Conservation (phyloP, 306 rosid genomes). For the Pachyrhizus erosus region DNA sequence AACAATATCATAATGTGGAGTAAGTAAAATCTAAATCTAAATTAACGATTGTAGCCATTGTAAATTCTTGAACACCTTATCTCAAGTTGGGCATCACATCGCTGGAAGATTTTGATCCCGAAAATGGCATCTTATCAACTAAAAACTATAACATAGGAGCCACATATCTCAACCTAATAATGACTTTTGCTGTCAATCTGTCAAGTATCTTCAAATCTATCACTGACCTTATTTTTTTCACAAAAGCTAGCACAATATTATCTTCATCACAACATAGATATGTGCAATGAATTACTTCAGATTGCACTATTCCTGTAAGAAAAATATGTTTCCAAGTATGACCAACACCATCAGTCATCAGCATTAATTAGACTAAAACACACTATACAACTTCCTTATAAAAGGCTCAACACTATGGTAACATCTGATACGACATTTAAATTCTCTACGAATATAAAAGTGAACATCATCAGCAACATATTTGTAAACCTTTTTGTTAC, state of each 20-base stretch:
- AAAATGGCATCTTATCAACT: background rate
- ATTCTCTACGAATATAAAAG: background rate
- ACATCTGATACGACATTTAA: background rate
- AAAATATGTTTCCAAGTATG: conserved; percentile 23
- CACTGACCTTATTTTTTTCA: background rate
- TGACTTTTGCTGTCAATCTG: background rate
- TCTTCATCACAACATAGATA: conserved; percentile 26
- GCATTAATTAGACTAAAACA: background rate
- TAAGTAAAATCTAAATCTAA: conserved; percentile 16
- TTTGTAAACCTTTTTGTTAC: background rate
- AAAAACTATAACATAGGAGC: conserved; percentile 5
- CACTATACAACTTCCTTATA: background rate
- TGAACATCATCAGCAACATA: conserved; percentile 12
- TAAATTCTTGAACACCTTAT: conserved; percentile 20
- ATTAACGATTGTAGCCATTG: background rate
- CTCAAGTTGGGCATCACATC: background rate
- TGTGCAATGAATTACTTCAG: conserved; percentile 22
- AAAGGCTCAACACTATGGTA: background rate
- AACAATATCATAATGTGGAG: background rate
- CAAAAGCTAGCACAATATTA: conserved; percentile 17
- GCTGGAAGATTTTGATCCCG: conserved; percentile 34
- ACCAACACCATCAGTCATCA: background rate
- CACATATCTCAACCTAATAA: conserved; percentile 3
- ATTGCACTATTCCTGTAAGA: background rate
- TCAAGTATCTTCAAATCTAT: background rate